Base-by-base conservation (phyloP, 2,329 filamentous ascomycete species). In the Fusarium sp. region DNA sequence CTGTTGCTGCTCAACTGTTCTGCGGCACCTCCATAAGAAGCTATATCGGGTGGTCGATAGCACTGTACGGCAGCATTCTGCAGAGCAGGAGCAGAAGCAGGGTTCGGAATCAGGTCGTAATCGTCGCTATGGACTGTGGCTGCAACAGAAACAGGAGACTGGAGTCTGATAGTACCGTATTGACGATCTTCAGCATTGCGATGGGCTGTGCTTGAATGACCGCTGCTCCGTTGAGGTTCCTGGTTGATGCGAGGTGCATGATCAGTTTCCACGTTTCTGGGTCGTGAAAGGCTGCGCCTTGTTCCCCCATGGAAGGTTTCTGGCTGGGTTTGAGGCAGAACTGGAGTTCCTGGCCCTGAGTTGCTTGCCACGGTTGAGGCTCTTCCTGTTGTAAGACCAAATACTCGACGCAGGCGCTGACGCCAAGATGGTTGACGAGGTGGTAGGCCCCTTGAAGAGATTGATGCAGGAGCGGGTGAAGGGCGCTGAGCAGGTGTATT, bases 41-140 rank as follows among this genome's bases (percentile, higher is more conserved):
- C 21, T 15, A 39, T 49, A 22, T 21, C 13, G 8, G 47, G 34
- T 49, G 40, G 39, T 33, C 40, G 28, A 24, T 38, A 15, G 24
- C 40, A 17, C 11, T 36, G 51, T 21, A 36, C 14, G 6, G 13
- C 26, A 24, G 24, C 17, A 15, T 44, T 31, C 13, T 22, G n/a
- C 19, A 8, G 36, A 31, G 14, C 8, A 21, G 22, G 19, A 15
- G 24, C 8, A 10, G 26, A 8, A 11, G 24, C 57, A 36, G 55
- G 44, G 21, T 56, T 53, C 19, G 65, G 31, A 7, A 57, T 38
- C 7, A 70, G 47, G 9, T 77, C 65, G 31, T 75, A 80, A 53
- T 80, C 79, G 34, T 82, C 79, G 28, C 75, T 80, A 40, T 77
- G 75, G 6, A 82, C 79, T 3, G 79, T 80, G 14, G 80, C 80